Evolutionary conservation across 441 rosid species (phyloP).

Genomic region (Syzygium malaccense): DNA sequence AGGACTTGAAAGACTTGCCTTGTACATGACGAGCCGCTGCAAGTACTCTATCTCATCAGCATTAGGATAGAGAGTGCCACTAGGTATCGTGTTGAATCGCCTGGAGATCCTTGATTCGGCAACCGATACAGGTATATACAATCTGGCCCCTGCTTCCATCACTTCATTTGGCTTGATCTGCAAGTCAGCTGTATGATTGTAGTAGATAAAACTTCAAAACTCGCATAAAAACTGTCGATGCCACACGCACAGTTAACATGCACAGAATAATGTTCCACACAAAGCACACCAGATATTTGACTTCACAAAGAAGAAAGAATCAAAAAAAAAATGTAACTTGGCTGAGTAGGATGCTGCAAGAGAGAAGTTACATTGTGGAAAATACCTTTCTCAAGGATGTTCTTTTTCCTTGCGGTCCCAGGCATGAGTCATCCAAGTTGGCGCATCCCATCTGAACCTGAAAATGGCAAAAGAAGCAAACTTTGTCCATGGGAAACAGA

Average conservation of each 20-base stretch:
- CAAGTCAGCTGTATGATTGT: slow-evolving; percentile 25
- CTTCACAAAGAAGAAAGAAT: neutral
- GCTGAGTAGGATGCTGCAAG: neutral
- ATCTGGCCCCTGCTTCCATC: slow-evolving; percentile 56
- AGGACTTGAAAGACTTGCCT: slow-evolving; percentile 29
- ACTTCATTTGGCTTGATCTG: slow-evolving; percentile 69
- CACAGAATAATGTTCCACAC: neutral
- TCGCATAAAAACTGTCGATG: neutral
- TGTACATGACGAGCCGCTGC: slow-evolving; percentile 83
- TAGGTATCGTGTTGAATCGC: slow-evolving; percentile 81
- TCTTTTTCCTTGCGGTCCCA: slow-evolving; percentile 19
- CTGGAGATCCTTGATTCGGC: slow-evolving; percentile 62
- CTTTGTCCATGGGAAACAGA: neutral
- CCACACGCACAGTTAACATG: neutral
- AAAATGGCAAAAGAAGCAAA: neutral
- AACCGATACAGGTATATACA: slow-evolving; percentile 62
- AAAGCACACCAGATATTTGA: neutral
- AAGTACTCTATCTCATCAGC: slow-evolving; percentile 85
- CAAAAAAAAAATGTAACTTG: neutral
- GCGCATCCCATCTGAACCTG: slow-evolving; percentile 54
- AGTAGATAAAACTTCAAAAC: slow-evolving; percentile 16
- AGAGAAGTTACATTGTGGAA: neutral
- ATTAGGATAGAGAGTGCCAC: slow-evolving; percentile 84
- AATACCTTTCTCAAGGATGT: slow-evolving; percentile 44
- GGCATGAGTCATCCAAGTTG: slow-evolving; percentile 6